Evolutionary conservation across 306 rosid genomes (phyloP), one percentile per base, ranked within the genome.

Genomic region (Vigna hirtella): DNA sequence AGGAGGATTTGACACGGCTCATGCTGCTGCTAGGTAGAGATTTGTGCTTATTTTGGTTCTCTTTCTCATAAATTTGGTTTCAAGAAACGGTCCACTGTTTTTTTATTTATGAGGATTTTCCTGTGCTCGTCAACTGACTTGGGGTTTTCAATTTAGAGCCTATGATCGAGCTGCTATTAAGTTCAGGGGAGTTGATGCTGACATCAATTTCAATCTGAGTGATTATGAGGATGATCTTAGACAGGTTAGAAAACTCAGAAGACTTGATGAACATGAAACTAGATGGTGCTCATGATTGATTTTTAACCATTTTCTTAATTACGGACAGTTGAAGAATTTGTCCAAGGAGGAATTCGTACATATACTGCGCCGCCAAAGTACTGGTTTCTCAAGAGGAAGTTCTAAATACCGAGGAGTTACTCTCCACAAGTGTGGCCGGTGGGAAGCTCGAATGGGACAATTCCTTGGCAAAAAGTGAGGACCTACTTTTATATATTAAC

Each of bases 1-100:
- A 95, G 99, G 99, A 82, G 99, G 99, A 79, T 95, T 95, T 79
- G 99, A 95, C 90, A 95, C 99, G 57, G 99, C 99, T 59, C 98
- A 89, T 78, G 91, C 98, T 59, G 99, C 99, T 18, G 99, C 99
- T 38, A 93, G 98, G 99, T 95, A 85, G 59, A 45, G 9, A 16
- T 30, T 53, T 22, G 18, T 22, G n/a, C 34, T 20, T 77, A 18
- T 22, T n/a, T 77, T 73, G 8, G 30, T 49, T 64, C 40, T 18
- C 53, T 69, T 47, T 43, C 34, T 68, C 28, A 9, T 18, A 20
- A 12, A 38, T 52, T 66, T 65, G n/a, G 6, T 57, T 55, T 34
- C 16, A 15, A 11, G 66, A 65, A 48, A 36, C 10, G 30, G 36
- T 72, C 70, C 20, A 49, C 40, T 32, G 7, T 50, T 70, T 50